Evolutionary conservation across 345 rosid genomes (phyloP).

Genomic region (Jatropha curcas): DNA sequence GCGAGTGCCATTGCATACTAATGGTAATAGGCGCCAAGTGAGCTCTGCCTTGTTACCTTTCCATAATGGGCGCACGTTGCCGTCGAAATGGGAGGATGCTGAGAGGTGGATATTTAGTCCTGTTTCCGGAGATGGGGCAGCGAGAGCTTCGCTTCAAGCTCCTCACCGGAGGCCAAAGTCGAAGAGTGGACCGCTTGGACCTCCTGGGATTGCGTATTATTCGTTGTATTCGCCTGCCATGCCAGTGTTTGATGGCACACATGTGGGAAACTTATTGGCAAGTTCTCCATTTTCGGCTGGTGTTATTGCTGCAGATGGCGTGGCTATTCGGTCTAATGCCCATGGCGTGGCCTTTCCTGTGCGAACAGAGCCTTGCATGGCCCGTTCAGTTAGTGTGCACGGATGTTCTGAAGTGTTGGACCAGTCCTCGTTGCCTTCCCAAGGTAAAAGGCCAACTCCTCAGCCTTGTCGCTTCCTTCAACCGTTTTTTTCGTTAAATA

Average conservation of each 20-base stretch:
- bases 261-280: constrained; percentile 43
- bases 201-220: constrained; percentile 77
- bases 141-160: constrained; percentile 47
- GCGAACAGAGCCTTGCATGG: constrained; percentile 63
- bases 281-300: constrained; percentile 82
- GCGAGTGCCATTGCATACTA: constrained; percentile 63
- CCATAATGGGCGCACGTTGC: constrained; percentile 78
- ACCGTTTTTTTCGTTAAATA: background rate
- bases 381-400: constrained; percentile 87
- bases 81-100: constrained; percentile 99
- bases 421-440: constrained; percentile 41
- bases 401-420: constrained; percentile 70
- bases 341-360: constrained; percentile 43
- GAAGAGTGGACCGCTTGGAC: constrained; percentile 97
- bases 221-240: constrained; percentile 72
- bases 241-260: constrained; percentile 61
- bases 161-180: constrained; percentile 80
- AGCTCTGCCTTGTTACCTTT: constrained; percentile 55
- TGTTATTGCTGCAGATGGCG: constrained; percentile 56
- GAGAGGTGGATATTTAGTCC: constrained; percentile 99
- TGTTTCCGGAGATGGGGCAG: constrained; percentile 59
- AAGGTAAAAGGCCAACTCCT: constrained; percentile 38
- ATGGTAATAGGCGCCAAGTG: constrained; percentile 56
- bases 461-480: background rate
- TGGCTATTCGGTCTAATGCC: constrained; percentile 40